These are phyloP conservation scores for Pichia kluyveri DNA, from an alignment of 805 yeast species.

Conservation along the genomic window DNA sequence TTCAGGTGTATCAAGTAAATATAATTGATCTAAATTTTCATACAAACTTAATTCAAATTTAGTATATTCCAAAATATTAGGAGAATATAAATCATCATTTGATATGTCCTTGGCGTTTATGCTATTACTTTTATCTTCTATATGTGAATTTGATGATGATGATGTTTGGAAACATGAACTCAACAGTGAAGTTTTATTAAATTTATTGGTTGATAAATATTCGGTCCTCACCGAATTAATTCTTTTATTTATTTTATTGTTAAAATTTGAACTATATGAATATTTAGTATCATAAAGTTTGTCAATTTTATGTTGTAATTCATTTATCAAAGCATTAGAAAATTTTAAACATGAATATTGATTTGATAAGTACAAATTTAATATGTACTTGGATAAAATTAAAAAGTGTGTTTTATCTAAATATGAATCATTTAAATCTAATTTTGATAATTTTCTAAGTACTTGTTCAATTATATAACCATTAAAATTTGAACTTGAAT, in stretches of 20 bases:
- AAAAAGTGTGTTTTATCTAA: slow-evolving; percentile 2
- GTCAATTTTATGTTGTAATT: slow-evolving; percentile 8
- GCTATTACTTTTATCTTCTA: too few relatives aligned
- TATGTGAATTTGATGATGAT: too few relatives aligned
- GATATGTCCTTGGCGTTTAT: too few relatives aligned
- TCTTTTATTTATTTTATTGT: neutral
- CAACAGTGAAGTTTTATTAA: neutral
- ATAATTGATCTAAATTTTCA: neutral
- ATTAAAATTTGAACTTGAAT: neutral
- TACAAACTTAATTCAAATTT: slow-evolving; percentile 6
- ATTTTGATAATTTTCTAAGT: neutral
- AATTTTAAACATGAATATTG: neutral
- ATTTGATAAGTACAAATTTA: neutral
- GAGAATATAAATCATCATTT: neutral
- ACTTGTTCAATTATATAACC: neutral
- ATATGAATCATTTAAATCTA: neutral
- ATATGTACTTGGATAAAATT: slow-evolving; percentile 6
- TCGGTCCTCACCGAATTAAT: slow-evolving; percentile 3
- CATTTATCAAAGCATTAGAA: slow-evolving; percentile 6
- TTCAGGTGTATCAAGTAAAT: slow-evolving; percentile 1
- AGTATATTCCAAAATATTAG: slow-evolving; percentile 7
- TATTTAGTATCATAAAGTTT: neutral
- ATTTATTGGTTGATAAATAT: neutral
- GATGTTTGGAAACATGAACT: neutral
- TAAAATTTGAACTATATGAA: neutral